These are phyloP conservation scores for Pichia sp. DNA, from an alignment of 1,139 yeast species.

Conservation along the genomic window DNA sequence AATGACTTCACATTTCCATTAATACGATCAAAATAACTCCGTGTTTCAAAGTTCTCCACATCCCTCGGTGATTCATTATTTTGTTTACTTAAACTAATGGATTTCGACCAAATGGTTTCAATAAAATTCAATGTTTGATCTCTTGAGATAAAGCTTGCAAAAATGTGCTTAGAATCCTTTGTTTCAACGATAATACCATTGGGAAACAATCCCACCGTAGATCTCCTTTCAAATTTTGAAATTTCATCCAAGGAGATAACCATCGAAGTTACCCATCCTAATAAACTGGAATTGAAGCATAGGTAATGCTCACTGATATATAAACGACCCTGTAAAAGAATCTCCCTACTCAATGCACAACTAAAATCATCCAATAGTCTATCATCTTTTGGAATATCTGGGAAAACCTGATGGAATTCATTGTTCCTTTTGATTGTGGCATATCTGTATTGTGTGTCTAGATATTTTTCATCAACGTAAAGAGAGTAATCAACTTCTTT, in stretches of 20 bases:
- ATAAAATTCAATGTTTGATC: conserved; percentile 71
- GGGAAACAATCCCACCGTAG: conserved; percentile 86
- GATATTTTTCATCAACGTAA: conserved; percentile 33
- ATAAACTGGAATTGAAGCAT: conserved; percentile 84
- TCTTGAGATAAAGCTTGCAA: conserved; percentile 83
- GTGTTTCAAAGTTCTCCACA: conserved; percentile 12
- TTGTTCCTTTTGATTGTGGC: conserved; percentile 65
- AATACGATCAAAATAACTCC: conserved; percentile 7
- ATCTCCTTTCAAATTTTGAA: conserved; percentile 63
- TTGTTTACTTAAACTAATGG: conserved; percentile 22
- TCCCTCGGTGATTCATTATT: conserved; percentile 20
- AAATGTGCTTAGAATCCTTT: conserved; percentile 55
- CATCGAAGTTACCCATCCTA: conserved; percentile 88
- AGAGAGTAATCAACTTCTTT: conserved; percentile 24
- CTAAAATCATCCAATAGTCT: conserved; percentile 75
- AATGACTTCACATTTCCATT: conserved; percentile 4
- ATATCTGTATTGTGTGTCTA: conserved; percentile 37
- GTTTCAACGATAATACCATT: conserved; percentile 82
- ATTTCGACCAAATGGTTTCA: conserved; percentile 46
- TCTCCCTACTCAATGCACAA: conserved; percentile 85
- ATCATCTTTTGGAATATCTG: conserved; percentile 61
- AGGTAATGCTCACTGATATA: conserved; percentile 75
- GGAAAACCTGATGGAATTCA: conserved; percentile 74
- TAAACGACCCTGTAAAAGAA: conserved; percentile 82
- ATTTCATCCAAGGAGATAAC: conserved; percentile 69